These are phyloP conservation scores for Mollisiaceae sp. DNA, from an alignment of 2,329 filamentous ascomycete genomes.

Conservation along the genomic window DNA sequence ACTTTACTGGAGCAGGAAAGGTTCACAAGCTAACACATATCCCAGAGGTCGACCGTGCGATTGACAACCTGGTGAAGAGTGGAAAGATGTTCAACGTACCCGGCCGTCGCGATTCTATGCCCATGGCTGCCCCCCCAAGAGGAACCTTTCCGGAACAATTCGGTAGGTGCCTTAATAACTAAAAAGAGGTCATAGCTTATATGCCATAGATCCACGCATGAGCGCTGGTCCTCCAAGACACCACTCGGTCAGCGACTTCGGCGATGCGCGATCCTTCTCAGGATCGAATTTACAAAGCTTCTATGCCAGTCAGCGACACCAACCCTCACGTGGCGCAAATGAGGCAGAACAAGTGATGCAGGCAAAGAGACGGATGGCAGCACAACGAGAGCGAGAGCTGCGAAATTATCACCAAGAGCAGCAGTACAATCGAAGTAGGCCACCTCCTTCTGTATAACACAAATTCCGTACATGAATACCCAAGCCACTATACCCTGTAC, in stretches of 20 bases:
- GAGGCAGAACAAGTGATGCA: slow-evolving; percentile 99
- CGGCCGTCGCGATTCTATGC: slow-evolving; percentile 80
- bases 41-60: slow-evolving; percentile 91
- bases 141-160: slow-evolving; percentile 60
- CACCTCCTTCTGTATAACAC: slow-evolving; percentile 75
- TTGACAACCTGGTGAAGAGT: slow-evolving; percentile 95
- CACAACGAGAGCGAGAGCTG: slow-evolving; percentile 97
- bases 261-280: slow-evolving; percentile 74
- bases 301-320: slow-evolving; percentile 92
- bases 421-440: slow-evolving; percentile 99
- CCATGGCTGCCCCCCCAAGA: slow-evolving; percentile 61
- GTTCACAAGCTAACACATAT: slow-evolving; percentile 29
- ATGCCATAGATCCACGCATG: slow-evolving; percentile 69
- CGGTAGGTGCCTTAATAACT: slow-evolving; percentile 52
- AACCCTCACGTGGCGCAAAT: slow-evolving; percentile 78
- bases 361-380: slow-evolving; percentile 98
- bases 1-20: slow-evolving; percentile 12
- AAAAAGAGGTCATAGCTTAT: slow-evolving; percentile 26
- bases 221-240: slow-evolving; percentile 68
- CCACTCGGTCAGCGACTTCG: slow-evolving; percentile 82
- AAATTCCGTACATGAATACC: slow-evolving; percentile 33
- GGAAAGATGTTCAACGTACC: slow-evolving; percentile 79
- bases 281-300: slow-evolving; percentile 87
- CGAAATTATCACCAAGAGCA: slow-evolving; percentile 99
- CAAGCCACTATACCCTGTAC: slow-evolving; percentile 37